These are phyloP conservation scores for Durusdinium trenchii DNA, from an alignment of 73 alveolate species.

Conservation along the genomic window DNA sequence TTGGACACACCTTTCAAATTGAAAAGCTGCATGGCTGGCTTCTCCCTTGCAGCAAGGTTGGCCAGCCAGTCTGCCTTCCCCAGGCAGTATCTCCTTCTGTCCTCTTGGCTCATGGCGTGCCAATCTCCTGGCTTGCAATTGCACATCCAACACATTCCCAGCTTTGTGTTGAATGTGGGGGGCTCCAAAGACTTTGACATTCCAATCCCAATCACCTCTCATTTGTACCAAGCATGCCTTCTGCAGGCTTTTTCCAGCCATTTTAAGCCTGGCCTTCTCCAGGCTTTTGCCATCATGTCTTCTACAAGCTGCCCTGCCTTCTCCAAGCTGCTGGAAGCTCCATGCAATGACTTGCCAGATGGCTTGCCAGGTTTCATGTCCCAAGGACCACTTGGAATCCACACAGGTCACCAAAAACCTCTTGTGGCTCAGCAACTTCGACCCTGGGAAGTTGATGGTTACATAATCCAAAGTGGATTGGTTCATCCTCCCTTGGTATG, in stretches of 20 bases:
- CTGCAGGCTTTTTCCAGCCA: background rate
- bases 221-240: background rate
- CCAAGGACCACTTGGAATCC: background rate
- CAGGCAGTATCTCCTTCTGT: background rate
- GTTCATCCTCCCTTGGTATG: slow-evolving; percentile 42
- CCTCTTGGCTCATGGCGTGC: background rate
- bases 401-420: background rate
- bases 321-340: slow-evolving; percentile 21
- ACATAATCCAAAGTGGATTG: background rate
- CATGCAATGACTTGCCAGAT: slow-evolving; percentile 19
- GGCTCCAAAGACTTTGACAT: background rate
- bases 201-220: slow-evolving; percentile 85
- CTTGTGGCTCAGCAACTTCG: background rate
- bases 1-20: background rate
- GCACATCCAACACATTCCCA: slow-evolving; percentile 42
- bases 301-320: background rate
- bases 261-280: background rate
- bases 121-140: slow-evolving; percentile 4
- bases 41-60: background rate
- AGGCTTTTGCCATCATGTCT: slow-evolving; percentile 15
- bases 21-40: background rate
- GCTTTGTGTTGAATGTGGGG: background rate
- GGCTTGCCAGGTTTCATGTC: slow-evolving; percentile 1
- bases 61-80: slow-evolving; percentile 10
- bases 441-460: background rate